Evolutionary conservation across 257 asterid species (phyloP), one percentile per base, ranked within the genome.

Genomic region (Thymus quinquecostatus): DNA sequence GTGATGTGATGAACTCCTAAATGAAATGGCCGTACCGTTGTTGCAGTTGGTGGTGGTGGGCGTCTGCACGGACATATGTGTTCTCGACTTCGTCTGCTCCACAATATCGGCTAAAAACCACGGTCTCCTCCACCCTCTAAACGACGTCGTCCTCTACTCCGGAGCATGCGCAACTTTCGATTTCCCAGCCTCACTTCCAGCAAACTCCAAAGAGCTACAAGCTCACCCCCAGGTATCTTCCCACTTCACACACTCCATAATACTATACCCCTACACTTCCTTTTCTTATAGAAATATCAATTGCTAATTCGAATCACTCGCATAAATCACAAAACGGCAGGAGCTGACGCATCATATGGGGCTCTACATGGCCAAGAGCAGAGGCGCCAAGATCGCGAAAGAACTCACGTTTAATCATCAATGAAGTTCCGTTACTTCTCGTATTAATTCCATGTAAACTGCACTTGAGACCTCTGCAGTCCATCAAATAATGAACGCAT

Each of bases 81-180:
- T 89, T 64, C 79, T 89, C 73, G 96, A 89, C 80, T 87, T 89
- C n/a, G 90, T 85, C 27, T 83, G 92, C 79, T 87, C 94, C 38
- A 77, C 92, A 3, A 21, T 89, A 75, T 89, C 96, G 3, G 96
- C 92, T 12, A 87, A 70, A 67, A 89, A 79, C 77, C 87, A 63
- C 1, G 87, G 96, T 1, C 50, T 89, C 3, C 88, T 89, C 44
- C 61, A 57, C 6, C 89, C 89, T 29, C 81, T 89, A 6, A 76
- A 87, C 73, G 86, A 89, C 12, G 84, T 89, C 3, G 85, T 89
- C 8, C 81, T 87, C 50, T 85, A 82, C 79, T 85, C 94, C 51
- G 69, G 61, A 50, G 96, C 80, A 32, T 89, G 96, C 77, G 96
- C 96, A 60, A 89, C 96, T 41, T 89, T 87, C 32, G 92, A 87